A percentile compares a stretch with the other conserved stretches of the same genome.
These are phyloP conservation scores for Cenococcum geophilum DNA, from an alignment of 495 filamentous ascomycete species.

Conservation along the genomic window DNA sequence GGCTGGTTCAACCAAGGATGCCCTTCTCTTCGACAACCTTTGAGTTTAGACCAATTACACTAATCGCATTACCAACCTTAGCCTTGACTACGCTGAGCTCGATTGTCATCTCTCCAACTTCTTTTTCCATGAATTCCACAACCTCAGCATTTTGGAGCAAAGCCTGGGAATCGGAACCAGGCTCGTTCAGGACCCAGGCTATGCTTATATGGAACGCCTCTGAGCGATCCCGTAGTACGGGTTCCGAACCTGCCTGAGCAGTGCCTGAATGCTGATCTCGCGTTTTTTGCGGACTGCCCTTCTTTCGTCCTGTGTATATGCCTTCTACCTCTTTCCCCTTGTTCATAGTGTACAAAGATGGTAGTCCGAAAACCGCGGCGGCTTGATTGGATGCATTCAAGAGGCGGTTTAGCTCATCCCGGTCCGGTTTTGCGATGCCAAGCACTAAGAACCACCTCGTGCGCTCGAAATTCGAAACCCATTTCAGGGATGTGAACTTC, in stretches of 20 bases:
- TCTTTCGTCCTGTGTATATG: background rate
- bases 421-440: slow-evolving; percentile 44
- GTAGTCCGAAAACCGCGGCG: slow-evolving; percentile 56
- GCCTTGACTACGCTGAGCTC: slow-evolving; percentile 54
- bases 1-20: background rate
- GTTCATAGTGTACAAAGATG: slow-evolving; percentile 55
- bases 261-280: background rate
- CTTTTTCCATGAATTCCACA: background rate
- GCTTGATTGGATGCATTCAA: slow-evolving; percentile 59
- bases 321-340: slow-evolving; percentile 4
- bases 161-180: background rate
- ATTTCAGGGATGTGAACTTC: slow-evolving; percentile 46
- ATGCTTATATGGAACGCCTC: slow-evolving; percentile 72
- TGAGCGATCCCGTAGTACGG: slow-evolving; percentile 35
- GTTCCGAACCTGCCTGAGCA: background rate
- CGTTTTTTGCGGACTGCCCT: background rate
- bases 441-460: slow-evolving; percentile 86
- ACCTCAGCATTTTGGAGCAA: background rate
- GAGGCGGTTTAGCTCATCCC: slow-evolving; percentile 57
- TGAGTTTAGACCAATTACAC: background rate
- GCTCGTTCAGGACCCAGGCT: slow-evolving; percentile 51
- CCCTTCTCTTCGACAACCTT: background rate
- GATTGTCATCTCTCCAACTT: slow-evolving; percentile 27
- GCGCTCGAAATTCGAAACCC: slow-evolving; percentile 67
- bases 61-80: slow-evolving; percentile 69